A percentile compares a stretch with the other conserved stretches of the same genome.
These are phyloP conservation scores for Solidago caesia DNA, from an alignment of 129 eudicot genomes.

Conservation along the genomic window DNA sequence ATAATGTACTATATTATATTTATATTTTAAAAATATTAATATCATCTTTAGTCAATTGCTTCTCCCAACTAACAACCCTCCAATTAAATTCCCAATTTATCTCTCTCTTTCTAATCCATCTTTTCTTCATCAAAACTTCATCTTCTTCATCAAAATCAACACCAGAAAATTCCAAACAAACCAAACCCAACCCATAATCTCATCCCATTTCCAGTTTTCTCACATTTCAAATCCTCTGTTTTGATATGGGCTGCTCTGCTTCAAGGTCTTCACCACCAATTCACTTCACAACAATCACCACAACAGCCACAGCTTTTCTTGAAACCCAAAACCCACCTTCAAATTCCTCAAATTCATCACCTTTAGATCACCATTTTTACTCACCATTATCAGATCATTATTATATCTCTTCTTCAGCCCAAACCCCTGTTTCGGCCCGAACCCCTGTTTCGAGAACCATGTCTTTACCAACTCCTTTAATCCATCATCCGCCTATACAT, in stretches of 20 bases:
- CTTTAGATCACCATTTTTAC: constrained; percentile 33
- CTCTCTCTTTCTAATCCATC: constrained; percentile 5
- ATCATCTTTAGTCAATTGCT: constrained; percentile 28
- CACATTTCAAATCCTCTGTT: too few relatives aligned
- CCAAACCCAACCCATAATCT: not conserved
- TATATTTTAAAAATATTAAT: not conserved
- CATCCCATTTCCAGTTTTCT: constrained; percentile 11
- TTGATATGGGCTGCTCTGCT: constrained; percentile 86
- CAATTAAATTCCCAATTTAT: constrained; percentile 10
- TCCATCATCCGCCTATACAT: constrained; percentile 73
- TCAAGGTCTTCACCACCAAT: constrained; percentile 49
- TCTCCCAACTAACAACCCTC: constrained; percentile 35
- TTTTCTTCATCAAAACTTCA: too few relatives aligned
- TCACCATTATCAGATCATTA: constrained; percentile 41
- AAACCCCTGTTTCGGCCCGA: constrained; percentile 54
- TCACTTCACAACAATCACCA: constrained; percentile 37
- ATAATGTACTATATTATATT: not conserved
- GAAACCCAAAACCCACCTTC: constrained; percentile 43
- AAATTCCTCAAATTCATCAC: constrained; percentile 44
- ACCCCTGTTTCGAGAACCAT: constrained; percentile 73
- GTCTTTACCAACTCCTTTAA: constrained; percentile 68
- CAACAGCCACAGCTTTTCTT: constrained; percentile 23
- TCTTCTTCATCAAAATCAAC: constrained; percentile 9
- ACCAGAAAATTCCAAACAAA: not conserved
- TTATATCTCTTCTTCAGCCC: constrained; percentile 41